A percentile compares a stretch with the other conserved stretches of the same genome.
Evolutionary conservation across 1,139 yeast genomes (phyloP).

Genomic region (Blastobotrys arbuscula): DNA sequence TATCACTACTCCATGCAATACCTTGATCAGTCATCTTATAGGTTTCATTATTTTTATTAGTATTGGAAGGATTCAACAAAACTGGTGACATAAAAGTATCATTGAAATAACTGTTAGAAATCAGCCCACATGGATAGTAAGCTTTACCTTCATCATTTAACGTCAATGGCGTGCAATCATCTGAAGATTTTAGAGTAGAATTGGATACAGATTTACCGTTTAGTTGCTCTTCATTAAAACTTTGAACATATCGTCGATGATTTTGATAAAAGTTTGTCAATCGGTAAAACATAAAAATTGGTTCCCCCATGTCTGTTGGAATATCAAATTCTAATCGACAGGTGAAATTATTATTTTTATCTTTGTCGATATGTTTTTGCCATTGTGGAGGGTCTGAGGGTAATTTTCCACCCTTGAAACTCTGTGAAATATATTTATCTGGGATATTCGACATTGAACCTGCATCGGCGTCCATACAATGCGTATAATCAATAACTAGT

Average conservation of each 20-base stretch:
- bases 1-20: conserved; percentile 85
- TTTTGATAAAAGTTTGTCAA: conserved; percentile 82
- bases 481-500: conserved; percentile 71
- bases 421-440: conserved; percentile 44
- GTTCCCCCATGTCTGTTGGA: conserved; percentile 69
- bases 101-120: conserved; percentile 89
- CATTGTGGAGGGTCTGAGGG: conserved; percentile 50
- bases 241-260: conserved; percentile 88
- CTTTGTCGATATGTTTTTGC: conserved; percentile 45
- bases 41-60: conserved; percentile 37
- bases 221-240: conserved; percentile 85
- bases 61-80: conserved; percentile 40
- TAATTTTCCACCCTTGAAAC: conserved; percentile 40
- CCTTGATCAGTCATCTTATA: conserved; percentile 62
- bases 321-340: conserved; percentile 74
- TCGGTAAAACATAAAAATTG: conserved; percentile 74
- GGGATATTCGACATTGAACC: conserved; percentile 60
- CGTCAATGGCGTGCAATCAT: conserved; percentile 82
- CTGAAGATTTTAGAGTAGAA: conserved; percentile 60
- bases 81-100: conserved; percentile 63
- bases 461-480: conserved; percentile 60
- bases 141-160: conserved; percentile 45
- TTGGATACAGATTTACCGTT: conserved; percentile 64
- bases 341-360: conserved; percentile 34
- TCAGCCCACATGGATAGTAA: conserved; percentile 89